Base-by-base conservation (phyloP, 495 filamentous ascomycete genomes). In the Letharia lupina region DNA sequence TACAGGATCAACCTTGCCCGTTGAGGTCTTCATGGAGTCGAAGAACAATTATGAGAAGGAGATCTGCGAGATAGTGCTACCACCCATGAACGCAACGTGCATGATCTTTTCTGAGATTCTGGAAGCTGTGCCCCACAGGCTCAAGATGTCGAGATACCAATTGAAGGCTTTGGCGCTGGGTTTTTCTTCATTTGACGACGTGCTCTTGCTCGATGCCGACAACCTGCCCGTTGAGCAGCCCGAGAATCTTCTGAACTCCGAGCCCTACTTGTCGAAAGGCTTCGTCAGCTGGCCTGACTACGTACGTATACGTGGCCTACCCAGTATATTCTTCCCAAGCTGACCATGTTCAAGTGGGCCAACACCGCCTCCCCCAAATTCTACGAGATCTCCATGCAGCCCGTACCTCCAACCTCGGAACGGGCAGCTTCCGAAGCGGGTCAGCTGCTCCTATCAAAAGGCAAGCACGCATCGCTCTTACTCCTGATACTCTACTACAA, bases 251-350 rank as follows among this genome's bases (percentile, higher is more conserved):
- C 78, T 88, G 23, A 68, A 72, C 23, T 68, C 77, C 5, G 79
- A 83, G 48, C 81, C 84, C 1, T 87, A 82, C 71, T 73, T 69
- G 3, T 79, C 78, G 10, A 76, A 76, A 0, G 84, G 84, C 0
- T 70, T 88, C 58, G 80, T 88, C 4, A 79, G 78, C 54, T 88
- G 83, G 84, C 83, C 85, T 7, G 86, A 87, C 69, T 87, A 86
- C 70, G 65, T 67, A 63, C 59, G 16, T 45, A 3, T n/a, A 41
- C 3, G 1, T 16, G 3, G 5, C 12, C 39, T 3, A 40, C 12
- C 44, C 58, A 12, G 18, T 2, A 7, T 0, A n/a, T n/a, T 20
- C 20, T 35, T 10, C 13, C 2, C 3, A 56, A 62, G 62, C 33
- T 42, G n/a, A 62, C 12, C 18, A 12, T 15, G 9, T 2, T 10